Evolutionary conservation across 805 yeast genomes (phyloP).

Genomic region (Saccharomycopsis babjevae): DNA sequence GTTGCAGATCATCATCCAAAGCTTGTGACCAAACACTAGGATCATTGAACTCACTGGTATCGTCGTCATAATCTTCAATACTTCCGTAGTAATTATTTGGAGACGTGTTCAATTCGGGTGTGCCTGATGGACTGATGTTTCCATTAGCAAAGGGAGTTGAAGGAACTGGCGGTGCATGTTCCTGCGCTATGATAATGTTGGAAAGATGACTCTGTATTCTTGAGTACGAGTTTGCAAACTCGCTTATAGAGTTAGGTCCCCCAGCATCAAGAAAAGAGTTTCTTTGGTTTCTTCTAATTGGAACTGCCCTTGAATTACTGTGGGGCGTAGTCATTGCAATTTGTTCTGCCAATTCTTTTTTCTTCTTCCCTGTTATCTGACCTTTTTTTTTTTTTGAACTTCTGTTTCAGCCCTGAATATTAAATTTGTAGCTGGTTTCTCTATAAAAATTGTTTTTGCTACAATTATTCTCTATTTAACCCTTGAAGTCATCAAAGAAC

Average conservation of each 20-base stretch:
- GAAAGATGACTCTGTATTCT: slow-evolving; percentile 13
- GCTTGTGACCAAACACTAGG: slow-evolving; percentile 1
- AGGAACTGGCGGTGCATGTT: background rate
- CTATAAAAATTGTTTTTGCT: no score
- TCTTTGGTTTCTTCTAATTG: slow-evolving; percentile 21
- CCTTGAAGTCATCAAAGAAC: no score
- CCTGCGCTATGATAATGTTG: slow-evolving; percentile 13
- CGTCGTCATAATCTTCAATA: slow-evolving; percentile 3
- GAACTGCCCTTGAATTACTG: background rate
- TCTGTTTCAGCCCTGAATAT: no score
- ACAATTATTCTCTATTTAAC: no score
- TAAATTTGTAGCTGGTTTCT: no score
- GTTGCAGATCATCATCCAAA: slow-evolving; percentile 10
- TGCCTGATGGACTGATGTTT: background rate
- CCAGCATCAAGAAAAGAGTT: slow-evolving; percentile 29
- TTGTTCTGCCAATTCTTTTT: background rate
- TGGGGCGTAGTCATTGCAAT: background rate
- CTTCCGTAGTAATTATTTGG: slow-evolving; percentile 3
- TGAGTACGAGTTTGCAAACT: slow-evolving; percentile 27
- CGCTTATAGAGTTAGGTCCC: slow-evolving; percentile 29
- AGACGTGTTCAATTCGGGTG: background rate
- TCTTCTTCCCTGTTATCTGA: background rate
- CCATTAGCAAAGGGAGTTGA: background rate
- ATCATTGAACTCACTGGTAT: slow-evolving; percentile 9
- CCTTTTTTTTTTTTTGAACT: no score